A percentile compares a stretch with the other conserved stretches of the same genome.
Evolutionary conservation across 1,284 basidiomycete genomes (phyloP).

Genomic region (Cryptococcus sp.): DNA sequence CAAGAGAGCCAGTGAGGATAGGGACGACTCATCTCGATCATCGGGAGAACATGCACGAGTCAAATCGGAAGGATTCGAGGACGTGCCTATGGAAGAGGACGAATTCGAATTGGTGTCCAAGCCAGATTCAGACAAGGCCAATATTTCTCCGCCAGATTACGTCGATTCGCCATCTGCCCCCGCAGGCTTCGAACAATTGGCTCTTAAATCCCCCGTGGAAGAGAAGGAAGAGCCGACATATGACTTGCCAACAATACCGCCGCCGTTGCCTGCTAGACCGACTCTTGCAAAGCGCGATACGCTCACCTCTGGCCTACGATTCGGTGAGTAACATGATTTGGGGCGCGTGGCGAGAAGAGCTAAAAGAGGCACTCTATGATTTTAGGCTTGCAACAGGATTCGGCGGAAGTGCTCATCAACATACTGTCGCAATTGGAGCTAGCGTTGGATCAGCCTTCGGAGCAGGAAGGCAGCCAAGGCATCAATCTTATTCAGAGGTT

Average conservation of each 20-base stretch:
- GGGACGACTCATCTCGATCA: slow-evolving; percentile 37
- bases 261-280: slow-evolving; percentile 64
- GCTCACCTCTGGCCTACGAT: slow-evolving; percentile 76
- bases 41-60: slow-evolving; percentile 24
- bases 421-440: slow-evolving; percentile 98
- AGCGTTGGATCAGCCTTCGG: slow-evolving; percentile 65
- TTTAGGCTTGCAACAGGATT: slow-evolving; percentile 92
- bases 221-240: slow-evolving; percentile 13
- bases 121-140: neutral
- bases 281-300: slow-evolving; percentile 39
- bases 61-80: slow-evolving; percentile 18
- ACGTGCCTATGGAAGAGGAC: slow-evolving; percentile 7
- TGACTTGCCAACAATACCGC: slow-evolving; percentile 33
- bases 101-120: slow-evolving; percentile 11
- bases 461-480: slow-evolving; percentile 55
- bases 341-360: neutral
- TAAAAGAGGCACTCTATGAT: slow-evolving; percentile 5
- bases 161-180: slow-evolving; percentile 20
- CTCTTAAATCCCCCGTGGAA: slow-evolving; percentile 22
- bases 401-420: slow-evolving; percentile 98
- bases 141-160: slow-evolving; percentile 1
- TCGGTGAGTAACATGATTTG: slow-evolving; percentile 61
- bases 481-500: slow-evolving; percentile 77
- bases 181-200: slow-evolving; percentile 22
- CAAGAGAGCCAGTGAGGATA: slow-evolving; percentile 45